These are phyloP conservation scores for Raphanus raphanistrum DNA, from an alignment of 345 rosid genomes.

Conservation along the genomic window DNA sequence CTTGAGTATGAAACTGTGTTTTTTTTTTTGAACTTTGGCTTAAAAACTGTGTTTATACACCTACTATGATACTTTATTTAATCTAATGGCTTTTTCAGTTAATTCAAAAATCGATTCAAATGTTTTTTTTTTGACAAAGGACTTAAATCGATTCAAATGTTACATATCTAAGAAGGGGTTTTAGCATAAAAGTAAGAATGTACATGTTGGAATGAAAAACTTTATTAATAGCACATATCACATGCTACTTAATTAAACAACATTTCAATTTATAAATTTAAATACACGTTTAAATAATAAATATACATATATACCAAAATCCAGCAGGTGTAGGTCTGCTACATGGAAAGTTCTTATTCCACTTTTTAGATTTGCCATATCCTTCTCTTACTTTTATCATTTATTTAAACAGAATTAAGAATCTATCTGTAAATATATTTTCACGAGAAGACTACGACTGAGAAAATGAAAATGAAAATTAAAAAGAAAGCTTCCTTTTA, in stretches of 20 bases:
- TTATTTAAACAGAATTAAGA: background rate
- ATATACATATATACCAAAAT: slow-evolving; percentile 17
- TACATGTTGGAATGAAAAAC: slow-evolving; percentile 7
- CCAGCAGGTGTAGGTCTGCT: slow-evolving; percentile 30
- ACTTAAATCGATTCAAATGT: background rate
- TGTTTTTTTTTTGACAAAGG: background rate
- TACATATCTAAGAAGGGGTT: background rate
- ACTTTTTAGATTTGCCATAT: slow-evolving; percentile 35
- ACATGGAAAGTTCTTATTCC: slow-evolving; percentile 39
- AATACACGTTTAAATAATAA: slow-evolving; percentile 17
- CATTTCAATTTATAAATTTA: slow-evolving; percentile 3
- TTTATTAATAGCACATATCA: slow-evolving; percentile 1
- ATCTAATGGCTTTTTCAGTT: background rate
- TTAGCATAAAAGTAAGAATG: background rate
- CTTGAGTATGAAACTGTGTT: too few species aligned
- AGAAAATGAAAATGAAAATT: background rate
- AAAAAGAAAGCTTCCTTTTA: slow-evolving; percentile 22
- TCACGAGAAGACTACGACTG: background rate
- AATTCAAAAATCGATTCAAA: background rate
- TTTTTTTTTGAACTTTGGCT: too few species aligned
- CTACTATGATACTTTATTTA: background rate
- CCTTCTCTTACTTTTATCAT: slow-evolving; percentile 25
- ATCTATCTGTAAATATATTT: slow-evolving; percentile 1
- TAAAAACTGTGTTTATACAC: too few species aligned
- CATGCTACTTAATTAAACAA: slow-evolving; percentile 7